phyloP scores from a whole-genome alignment of 352 stramenopile genomes.

The Phytopythium helicoides region DNA sequence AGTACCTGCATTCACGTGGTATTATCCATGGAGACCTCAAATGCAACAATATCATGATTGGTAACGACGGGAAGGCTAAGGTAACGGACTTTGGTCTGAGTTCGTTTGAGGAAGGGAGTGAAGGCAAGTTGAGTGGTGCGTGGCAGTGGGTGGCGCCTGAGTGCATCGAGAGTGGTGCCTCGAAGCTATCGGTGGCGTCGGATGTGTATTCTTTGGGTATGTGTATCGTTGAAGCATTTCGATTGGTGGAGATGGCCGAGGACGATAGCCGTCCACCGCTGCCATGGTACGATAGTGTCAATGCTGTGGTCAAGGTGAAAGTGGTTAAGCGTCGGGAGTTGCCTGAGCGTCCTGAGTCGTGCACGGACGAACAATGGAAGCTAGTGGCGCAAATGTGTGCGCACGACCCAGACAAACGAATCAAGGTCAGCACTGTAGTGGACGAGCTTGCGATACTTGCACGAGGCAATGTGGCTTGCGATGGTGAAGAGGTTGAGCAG shows the following conservation, averaged over 20 bases:
- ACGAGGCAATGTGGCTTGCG: neutral
- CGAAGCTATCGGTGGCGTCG: neutral
- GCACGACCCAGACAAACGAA: conserved; percentile 1
- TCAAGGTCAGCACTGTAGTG: conserved; percentile 7
- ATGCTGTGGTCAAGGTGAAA: neutral
- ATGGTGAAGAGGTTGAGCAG: neutral
- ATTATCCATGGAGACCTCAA: conserved; percentile 80
- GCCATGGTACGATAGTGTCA: conserved; percentile 3
- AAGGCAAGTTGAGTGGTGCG: conserved; percentile 1
- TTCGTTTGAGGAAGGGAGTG: neutral
- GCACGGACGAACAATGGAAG: conserved; percentile 5
- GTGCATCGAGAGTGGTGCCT: neutral
- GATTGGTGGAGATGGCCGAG: neutral
- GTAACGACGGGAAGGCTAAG: conserved; percentile 11
- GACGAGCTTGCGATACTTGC: conserved; percentile 1
- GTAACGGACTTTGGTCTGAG: conserved; percentile 18
- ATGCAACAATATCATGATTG: conserved; percentile 32
- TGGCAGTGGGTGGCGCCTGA: conserved; percentile 18
- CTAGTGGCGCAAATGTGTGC: conserved; percentile 15
- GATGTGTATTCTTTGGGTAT: conserved; percentile 29
- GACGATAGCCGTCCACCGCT: neutral
- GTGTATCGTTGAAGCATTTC: conserved; percentile 10
- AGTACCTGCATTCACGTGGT: conserved; percentile 36
- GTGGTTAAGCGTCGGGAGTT: neutral
- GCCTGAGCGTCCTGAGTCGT: neutral